Base-by-base conservation (phyloP, 805 yeast genomes). In the Barnettozyma pratensis region DNA sequence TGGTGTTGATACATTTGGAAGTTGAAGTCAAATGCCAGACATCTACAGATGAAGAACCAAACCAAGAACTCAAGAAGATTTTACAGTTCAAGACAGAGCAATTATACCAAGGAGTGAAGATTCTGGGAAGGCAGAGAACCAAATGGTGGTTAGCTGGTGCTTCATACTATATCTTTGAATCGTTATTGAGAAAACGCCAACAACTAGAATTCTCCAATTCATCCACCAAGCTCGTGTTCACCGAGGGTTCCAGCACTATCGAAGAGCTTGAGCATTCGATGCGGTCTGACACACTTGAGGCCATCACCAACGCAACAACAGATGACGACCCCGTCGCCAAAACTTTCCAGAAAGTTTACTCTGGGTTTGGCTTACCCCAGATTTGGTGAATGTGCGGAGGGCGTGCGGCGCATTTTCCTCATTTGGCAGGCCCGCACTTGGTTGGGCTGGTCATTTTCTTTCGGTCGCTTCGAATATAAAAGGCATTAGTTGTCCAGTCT, bases 141-240 rank as follows among this genome's bases (percentile, higher is more conserved):
- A 49, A 43, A 34, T 49, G 45, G 45, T 49, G 52, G 52, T 37
- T 46, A 27, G 40, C 52, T 7, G 52, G 49, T n/a, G 52, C 52
- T 34, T 32, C 49, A 3, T 43, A 35, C 34, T 27, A 38, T 40
- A 10, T 41, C 10, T 48, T 48, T 28, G 36, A 41, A 5, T 35
- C 42, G 6, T 34, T 48, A 26, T 36, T 45, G 40, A 40, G 25
- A 30, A 37, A 43, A 28, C 37, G 38, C 11, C 38, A 41, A 8
- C 7, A 29, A 3, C 42, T 29, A 14, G 38, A 36, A 36, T 36
- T 11, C 11, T 11, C 34, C 34, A 11, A 19, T 19, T 31, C 34
- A 2, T 8, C 34, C 11, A 31, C 34, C 2, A 31, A 3, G 34
- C 34, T 31, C 3, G 8, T 11, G 8, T 31, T 31, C 3, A 11